These are phyloP conservation scores for Stagonosporopsis rhizophila DNA, from an alignment of 2,329 filamentous ascomycete genomes.

Conservation along the genomic window DNA sequence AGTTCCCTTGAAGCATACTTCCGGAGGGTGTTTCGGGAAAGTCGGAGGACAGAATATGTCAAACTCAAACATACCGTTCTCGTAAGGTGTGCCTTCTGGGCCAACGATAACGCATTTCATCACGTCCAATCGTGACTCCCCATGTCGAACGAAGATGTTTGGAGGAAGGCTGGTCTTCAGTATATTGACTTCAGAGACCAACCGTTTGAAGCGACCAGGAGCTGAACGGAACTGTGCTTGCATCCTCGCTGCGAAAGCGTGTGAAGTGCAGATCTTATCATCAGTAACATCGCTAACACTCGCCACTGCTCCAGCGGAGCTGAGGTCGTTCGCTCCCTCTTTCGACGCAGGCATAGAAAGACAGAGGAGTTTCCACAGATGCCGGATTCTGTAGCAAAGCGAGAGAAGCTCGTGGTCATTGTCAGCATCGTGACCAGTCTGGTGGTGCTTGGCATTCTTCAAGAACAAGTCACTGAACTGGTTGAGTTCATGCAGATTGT, in stretches of 20 bases:
- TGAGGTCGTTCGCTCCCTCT: neutral
- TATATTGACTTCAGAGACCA: constrained; percentile 53
- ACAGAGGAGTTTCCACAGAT: constrained; percentile 28
- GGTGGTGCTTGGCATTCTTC: constrained; percentile 24
- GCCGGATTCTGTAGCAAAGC: constrained; percentile 44
- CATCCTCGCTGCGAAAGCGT: constrained; percentile 31
- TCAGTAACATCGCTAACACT: constrained; percentile 47
- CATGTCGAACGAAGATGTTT: constrained; percentile 60
- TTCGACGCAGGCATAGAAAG: neutral
- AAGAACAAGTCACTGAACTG: constrained; percentile 33
- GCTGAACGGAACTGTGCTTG: constrained; percentile 16
- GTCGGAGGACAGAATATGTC: constrained; percentile 55
- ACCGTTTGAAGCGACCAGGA: constrained; percentile 56
- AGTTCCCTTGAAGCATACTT: constrained; percentile 56
- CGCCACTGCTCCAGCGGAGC: constrained; percentile 3
- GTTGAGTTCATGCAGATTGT: constrained; percentile 36
- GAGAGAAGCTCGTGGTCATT: constrained; percentile 41
- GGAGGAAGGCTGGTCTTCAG: constrained; percentile 58
- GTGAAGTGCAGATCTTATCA: constrained; percentile 41
- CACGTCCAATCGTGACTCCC: constrained; percentile 55
- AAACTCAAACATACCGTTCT: constrained; percentile 63
- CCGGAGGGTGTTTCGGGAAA: constrained; percentile 55
- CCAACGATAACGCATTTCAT: constrained; percentile 61
- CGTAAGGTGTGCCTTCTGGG: constrained; percentile 60
- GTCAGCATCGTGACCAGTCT: constrained; percentile 28